Evolutionary conservation across 164 flowering plant species (phyloP).

Genomic region (Vitis amurensis): DNA sequence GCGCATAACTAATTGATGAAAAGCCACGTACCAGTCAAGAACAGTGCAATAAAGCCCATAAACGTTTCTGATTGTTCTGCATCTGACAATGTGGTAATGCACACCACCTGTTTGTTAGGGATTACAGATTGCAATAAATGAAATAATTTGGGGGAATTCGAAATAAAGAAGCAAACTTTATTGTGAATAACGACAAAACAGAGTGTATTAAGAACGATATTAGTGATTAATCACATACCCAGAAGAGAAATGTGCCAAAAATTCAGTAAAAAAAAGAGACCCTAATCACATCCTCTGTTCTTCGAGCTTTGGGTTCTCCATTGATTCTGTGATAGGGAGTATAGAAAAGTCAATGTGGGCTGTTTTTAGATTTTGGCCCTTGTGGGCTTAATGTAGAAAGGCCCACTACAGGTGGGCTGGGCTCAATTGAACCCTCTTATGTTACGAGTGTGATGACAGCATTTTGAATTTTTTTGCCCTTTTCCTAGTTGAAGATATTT

Average conservation of each 20-base stretch:
- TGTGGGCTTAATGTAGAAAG: neutral
- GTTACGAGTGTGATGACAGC: neutral
- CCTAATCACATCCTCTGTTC: conserved; percentile 1
- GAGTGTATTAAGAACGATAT: too few relatives aligned
- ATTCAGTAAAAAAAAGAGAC: neutral
- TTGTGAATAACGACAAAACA: too few relatives aligned
- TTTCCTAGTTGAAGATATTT: too few relatives aligned
- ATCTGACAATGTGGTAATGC: conserved; percentile 7
- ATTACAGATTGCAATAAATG: neutral
- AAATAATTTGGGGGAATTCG: neutral
- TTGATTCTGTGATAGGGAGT: neutral
- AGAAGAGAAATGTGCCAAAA: neutral
- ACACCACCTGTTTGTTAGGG: neutral
- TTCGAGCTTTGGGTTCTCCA: conserved; percentile 2
- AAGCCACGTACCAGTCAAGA: neutral
- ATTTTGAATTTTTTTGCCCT: too few relatives aligned
- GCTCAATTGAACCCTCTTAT: neutral
- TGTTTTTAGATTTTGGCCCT: neutral
- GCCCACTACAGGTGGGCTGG: neutral
- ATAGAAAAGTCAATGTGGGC: neutral
- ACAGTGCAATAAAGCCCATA: conserved; percentile 5
- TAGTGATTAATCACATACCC: neutral
- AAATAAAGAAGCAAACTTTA: too few relatives aligned
- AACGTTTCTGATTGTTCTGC: neutral
- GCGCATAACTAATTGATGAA: neutral